Evolutionary conservation across 805 yeast species (phyloP).

Genomic region (Spathaspora arborariae): DNA sequence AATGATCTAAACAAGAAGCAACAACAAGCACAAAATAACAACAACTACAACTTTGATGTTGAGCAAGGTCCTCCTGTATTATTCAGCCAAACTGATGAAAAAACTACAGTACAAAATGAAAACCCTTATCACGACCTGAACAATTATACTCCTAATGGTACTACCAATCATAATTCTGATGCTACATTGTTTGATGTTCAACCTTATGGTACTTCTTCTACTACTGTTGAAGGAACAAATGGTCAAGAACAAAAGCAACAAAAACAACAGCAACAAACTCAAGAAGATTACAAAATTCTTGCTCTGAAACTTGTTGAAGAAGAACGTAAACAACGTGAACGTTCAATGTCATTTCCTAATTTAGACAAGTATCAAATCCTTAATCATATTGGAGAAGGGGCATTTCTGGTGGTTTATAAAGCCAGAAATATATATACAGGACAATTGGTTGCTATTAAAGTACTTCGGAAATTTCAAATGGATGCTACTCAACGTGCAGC

Average conservation of each 20-base stretch:
- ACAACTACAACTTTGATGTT: neutral
- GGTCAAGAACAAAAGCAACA: neutral
- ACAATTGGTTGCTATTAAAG: slow-evolving; percentile 49
- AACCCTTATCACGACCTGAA: neutral
- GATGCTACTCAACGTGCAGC: slow-evolving; percentile 60
- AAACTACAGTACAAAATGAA: neutral
- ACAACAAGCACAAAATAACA: neutral
- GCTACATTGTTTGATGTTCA: neutral
- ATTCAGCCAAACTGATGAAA: neutral
- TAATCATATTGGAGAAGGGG: slow-evolving; percentile 73
- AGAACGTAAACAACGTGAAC: slow-evolving; percentile 19
- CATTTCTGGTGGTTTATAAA: slow-evolving; percentile 71
- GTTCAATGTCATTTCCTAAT: slow-evolving; percentile 19
- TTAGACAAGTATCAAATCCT: slow-evolving; percentile 41
- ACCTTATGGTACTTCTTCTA: slow-evolving; percentile 1
- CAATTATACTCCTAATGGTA: neutral
- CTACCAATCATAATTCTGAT: neutral
- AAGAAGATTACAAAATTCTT: slow-evolving; percentile 17
- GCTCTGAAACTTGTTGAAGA: slow-evolving; percentile 36
- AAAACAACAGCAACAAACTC: slow-evolving; percentile 1
- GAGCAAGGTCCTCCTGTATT: neutral
- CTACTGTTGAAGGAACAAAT: neutral
- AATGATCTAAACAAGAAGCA: slow-evolving; percentile 23
- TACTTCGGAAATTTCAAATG: slow-evolving; percentile 67
- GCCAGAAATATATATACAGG: slow-evolving; percentile 43